These are phyloP conservation scores for Paratinospora sagittata DNA, from an alignment of 164 flowering plant genomes.

Conservation along the genomic window DNA sequence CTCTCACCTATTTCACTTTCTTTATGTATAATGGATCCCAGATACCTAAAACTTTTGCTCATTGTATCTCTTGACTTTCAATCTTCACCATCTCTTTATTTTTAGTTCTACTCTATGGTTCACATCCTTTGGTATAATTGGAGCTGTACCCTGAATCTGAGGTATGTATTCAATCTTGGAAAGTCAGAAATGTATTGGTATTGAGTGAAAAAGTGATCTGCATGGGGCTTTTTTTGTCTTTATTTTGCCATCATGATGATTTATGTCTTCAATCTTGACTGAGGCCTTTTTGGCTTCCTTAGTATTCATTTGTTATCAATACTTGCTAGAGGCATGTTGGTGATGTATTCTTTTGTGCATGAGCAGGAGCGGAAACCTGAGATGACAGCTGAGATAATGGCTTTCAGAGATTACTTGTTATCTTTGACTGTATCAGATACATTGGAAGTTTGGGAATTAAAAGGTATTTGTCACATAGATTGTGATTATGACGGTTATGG, in stretches of 20 bases:
- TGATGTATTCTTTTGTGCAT: background rate
- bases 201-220: background rate
- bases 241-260: background rate
- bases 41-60: too few relatives aligned
- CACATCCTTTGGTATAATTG: background rate
- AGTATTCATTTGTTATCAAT: too few relatives aligned
- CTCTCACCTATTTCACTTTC: too few relatives aligned
- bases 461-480: conserved; percentile 38
- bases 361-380: conserved; percentile 89
- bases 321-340: background rate
- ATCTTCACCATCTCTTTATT: too few relatives aligned
- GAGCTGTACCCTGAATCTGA: background rate
- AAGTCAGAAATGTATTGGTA: background rate
- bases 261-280: background rate
- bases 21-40: too few relatives aligned
- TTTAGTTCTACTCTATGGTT: too few relatives aligned
- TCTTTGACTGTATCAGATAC: conserved; percentile 88
- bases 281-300: too few relatives aligned
- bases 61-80: too few relatives aligned
- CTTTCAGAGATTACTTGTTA: conserved; percentile 80
- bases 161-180: background rate
- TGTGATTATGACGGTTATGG: background rate
- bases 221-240: background rate
- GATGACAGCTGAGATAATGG: conserved; percentile 73
- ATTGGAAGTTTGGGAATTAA: conserved; percentile 95